Percentiles rank a stretch among this genome's conserved stretches.
phyloP scores from a whole-genome alignment of 371 early-diverging fungal species.

The Circinella minor region DNA sequence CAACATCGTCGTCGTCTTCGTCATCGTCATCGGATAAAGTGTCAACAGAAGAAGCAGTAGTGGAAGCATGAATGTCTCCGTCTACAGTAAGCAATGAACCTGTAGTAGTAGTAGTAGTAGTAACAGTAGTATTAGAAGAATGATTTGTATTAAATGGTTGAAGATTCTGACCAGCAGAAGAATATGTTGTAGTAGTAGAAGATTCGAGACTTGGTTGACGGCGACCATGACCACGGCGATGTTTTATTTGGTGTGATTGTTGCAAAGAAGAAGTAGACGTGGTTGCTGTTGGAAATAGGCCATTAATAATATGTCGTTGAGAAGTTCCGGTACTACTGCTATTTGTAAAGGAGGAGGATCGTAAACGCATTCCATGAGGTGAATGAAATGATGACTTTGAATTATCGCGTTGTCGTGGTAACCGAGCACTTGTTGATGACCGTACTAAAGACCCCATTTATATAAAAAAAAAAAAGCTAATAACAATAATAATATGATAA shows the following conservation, averaged over 20 bases:
- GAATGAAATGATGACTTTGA: not conserved
- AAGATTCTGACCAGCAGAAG: slow-evolving; percentile 7
- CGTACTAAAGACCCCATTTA: not conserved
- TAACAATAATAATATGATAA: too few relatives aligned
- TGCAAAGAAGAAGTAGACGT: too few relatives aligned
- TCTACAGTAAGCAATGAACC: slow-evolving; percentile 1
- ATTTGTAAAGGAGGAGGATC: not conserved
- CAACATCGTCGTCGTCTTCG: not conserved
- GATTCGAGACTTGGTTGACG: slow-evolving; percentile 1
- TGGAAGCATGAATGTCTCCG: not conserved
- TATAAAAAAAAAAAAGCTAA: not conserved
- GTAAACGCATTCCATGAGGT: not conserved
- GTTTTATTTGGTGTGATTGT: too few relatives aligned
- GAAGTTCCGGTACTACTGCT: not conserved
- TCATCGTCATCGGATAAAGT: not conserved
- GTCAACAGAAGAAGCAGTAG: slow-evolving; percentile 5
- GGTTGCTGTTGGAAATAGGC: not conserved
- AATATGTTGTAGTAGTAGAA: not conserved
- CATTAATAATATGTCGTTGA: too few relatives aligned
- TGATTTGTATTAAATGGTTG: not conserved
- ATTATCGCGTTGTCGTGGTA: not conserved
- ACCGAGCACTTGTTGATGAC: not conserved
- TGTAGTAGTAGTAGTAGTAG: not conserved
- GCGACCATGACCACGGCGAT: too few relatives aligned
- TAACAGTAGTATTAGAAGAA: not conserved